Base-by-base conservation (phyloP, 2,329 filamentous ascomycete species). In the Xylariaceae sp. region DNA sequence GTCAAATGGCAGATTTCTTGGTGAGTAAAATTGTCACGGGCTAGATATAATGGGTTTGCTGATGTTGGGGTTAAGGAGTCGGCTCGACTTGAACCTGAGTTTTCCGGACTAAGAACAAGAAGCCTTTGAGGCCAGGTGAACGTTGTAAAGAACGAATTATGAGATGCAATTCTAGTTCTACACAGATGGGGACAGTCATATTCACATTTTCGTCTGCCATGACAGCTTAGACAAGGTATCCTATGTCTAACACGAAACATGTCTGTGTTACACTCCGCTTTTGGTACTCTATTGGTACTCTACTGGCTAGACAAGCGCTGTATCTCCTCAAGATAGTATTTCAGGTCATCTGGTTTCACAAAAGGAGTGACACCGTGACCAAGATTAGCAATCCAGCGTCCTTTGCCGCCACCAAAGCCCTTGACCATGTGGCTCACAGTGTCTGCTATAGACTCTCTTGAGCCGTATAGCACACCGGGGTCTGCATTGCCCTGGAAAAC, bases 361-460 rank as follows among this genome's bases (percentile, higher is more conserved):
- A 91, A 87, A 1, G 94, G 94, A 31, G 94, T 99, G 56, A 99
- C 79, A 89, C 94, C 94, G 66, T 99, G 94, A 9, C 94, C 94
- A 54, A 99, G 78, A 68, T 99, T 99, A 42, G 89, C 90, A 60
- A 99, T 97, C 92, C 94, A 99, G 38, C 92, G 89, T 68, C 91
- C 84, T 47, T 86, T 87, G 54, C 85, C 83, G 5, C 73, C 72
- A 67, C 82, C 83, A 52, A 97, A 99, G 0, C 92, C 92, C 54
- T 84, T 74, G 1, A 95, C 89, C 87, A 96, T 96, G 42, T 85
- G 77, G 70, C 92, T 79, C 7, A 96, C 91, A 0, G 85, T 87
- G 57, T 80, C 75, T 4, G 90, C 94, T 58, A 99, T 97, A 40
- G 85, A 82, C 55, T 86, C 83, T 56, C 80, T 84, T 7, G 86